A percentile compares a stretch with the other conserved stretches of the same genome.
Evolutionary conservation across 1,139 yeast species (phyloP).

Genomic region (Pichia sp.): DNA sequence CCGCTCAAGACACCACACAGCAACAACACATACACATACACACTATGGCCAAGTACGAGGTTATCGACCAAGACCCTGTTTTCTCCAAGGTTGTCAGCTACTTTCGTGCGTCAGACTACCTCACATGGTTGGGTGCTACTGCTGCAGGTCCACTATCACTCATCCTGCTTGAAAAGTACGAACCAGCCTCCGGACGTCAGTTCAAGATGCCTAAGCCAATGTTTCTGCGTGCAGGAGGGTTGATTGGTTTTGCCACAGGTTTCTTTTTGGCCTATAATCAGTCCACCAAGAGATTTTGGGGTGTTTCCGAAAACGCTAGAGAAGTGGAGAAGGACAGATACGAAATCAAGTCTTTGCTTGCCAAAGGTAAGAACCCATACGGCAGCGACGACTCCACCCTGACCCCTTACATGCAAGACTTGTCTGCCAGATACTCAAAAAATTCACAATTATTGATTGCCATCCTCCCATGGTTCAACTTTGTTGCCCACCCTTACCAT

Average conservation of each 20-base stretch:
- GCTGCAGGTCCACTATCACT: constrained; percentile 63
- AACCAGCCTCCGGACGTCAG: constrained; percentile 58
- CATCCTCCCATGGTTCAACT: constrained; percentile 78
- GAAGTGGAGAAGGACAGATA: constrained; percentile 73
- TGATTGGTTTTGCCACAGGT: constrained; percentile 68
- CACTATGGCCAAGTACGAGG: constrained; percentile 30
- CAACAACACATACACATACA: background rate
- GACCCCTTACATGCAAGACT: constrained; percentile 68
- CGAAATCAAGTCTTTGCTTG: constrained; percentile 65
- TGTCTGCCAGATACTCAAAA: constrained; percentile 77
- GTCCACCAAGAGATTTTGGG: constrained; percentile 72
- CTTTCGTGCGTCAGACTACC: constrained; percentile 66
- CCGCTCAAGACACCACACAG: background rate
- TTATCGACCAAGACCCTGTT: constrained; percentile 77
- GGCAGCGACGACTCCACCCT: constrained; percentile 49
- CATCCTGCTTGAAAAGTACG: constrained; percentile 58
- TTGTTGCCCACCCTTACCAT: constrained; percentile 78
- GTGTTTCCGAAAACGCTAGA: constrained; percentile 66
- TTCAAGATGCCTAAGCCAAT: constrained; percentile 55
- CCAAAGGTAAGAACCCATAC: constrained; percentile 66
- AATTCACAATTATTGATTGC: constrained; percentile 61
- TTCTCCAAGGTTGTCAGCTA: constrained; percentile 68
- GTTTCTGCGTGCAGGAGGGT: constrained; percentile 54
- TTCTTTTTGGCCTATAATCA: constrained; percentile 63
- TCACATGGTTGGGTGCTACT: constrained; percentile 58